Evolutionary conservation across 371 early-diverging fungal genomes (phyloP), one percentile per base, ranked within the genome.

Genomic region (Mucor piriformis): DNA sequence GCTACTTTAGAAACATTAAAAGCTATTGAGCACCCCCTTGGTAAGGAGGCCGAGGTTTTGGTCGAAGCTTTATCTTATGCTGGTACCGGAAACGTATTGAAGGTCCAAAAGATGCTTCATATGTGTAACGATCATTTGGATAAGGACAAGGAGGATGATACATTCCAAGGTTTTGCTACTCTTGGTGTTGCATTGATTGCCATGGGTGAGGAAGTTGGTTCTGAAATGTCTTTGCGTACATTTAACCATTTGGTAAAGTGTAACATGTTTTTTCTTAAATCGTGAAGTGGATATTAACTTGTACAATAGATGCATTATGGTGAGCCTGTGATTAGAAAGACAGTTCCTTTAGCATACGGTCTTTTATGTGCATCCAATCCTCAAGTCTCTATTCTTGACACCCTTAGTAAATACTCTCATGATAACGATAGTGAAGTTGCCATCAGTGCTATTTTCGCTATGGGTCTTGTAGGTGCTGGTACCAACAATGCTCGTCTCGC

Each of bases 401-500:
- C 92, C 18, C 88, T 99, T 40, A 92, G 92, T 74, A 97, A 94
- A 81, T 94, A 92, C 77, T 94, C 98, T 32, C 99, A 99, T 80
- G 98, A 97, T 76, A 92, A 92, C 59, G 99, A 98, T 71, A 72
- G 82, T 27, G 92, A 95, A 34, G 97, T 98, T 18, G 95, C 99
- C 21, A 72, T 92, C 50, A 95, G 94, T 68, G 95, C 99, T 23
- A 92, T 99, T 44, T 93, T 99, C 77, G 96, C 98, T 27, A 94
- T 99, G 92, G 99, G 99, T 50, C 72, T 99, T 50, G 94, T 99
- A 16, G 99, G 99, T 34, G 99, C 98, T 3, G 99, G 99, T 52
- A 99, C 99, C n/a, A 99, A 99, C 83, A 99, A 99, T 74, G 96
- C 99, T 3, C 89, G 98, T 37, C 83, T 99, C 37, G 96, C 95